phyloP scores from a whole-genome alignment of 2,329 filamentous ascomycete genomes.

The Macrophomina tecta region DNA sequence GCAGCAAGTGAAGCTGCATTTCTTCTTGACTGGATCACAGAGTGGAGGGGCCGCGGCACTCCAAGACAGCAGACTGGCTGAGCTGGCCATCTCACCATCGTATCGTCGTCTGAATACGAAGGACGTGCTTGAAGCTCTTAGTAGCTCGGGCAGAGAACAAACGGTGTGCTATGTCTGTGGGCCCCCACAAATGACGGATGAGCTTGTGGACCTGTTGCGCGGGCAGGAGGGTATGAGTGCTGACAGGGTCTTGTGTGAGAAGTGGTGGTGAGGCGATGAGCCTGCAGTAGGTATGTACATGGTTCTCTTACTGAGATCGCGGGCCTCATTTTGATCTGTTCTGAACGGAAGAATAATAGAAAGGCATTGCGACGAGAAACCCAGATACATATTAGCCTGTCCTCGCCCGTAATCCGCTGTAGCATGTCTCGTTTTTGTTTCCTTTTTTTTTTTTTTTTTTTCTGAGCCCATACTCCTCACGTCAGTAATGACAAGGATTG shows the following conservation, averaged over 20 bases:
- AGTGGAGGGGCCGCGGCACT: background rate
- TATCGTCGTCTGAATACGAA: slow-evolving; percentile 19
- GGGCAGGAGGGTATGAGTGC: slow-evolving; percentile 46
- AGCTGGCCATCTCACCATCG: background rate
- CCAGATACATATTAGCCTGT: background rate
- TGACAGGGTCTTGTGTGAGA: slow-evolving; percentile 55
- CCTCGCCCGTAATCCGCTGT: background rate
- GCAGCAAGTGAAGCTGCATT: slow-evolving; percentile 33
- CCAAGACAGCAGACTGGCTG: background rate
- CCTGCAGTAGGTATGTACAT: too few species aligned
- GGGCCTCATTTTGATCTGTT: too few species aligned
- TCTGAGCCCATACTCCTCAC: background rate
- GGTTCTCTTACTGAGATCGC: too few species aligned
- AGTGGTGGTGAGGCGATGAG: slow-evolving; percentile 53
- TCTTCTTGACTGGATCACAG: slow-evolving; percentile 44
- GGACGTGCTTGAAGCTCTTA: slow-evolving; percentile 50
- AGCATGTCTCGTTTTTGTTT: too few species aligned
- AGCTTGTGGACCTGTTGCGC: slow-evolving; percentile 49
- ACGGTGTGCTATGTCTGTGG: slow-evolving; percentile 56
- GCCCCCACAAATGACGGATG: slow-evolving; percentile 56
- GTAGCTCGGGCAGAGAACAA: slow-evolving; percentile 39
- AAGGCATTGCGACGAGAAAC: background rate
- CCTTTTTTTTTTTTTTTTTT: too few species aligned
- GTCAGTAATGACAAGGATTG: background rate
- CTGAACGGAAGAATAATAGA: background rate